These are phyloP conservation scores for Glomus cerebriforme DNA, from an alignment of 192 early-diverging fungal genomes.

Conservation along the genomic window DNA sequence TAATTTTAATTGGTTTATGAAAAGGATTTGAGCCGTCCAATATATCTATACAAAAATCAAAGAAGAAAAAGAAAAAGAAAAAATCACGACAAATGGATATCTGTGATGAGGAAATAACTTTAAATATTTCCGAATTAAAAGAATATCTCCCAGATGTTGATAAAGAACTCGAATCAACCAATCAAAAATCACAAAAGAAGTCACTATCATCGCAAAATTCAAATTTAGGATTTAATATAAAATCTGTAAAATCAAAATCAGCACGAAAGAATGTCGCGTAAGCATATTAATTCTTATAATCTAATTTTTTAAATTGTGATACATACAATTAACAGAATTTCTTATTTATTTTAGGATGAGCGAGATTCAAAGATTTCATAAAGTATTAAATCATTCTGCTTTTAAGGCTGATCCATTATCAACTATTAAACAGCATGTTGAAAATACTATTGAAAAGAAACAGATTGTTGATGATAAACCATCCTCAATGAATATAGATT, in stretches of 20 bases:
- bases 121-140: background rate
- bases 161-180: background rate
- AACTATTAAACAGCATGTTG: conserved; percentile 73
- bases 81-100: background rate
- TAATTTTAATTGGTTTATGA: background rate
- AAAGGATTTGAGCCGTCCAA: background rate
- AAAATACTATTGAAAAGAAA: conserved; percentile 60
- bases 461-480: background rate
- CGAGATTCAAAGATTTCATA: conserved; percentile 74
- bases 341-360: background rate
- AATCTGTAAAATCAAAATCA: background rate
- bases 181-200: background rate
- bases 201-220: background rate
- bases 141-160: background rate
- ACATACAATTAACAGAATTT: background rate
- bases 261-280: background rate
- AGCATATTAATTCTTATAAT: background rate
- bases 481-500: background rate
- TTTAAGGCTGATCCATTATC: conserved; percentile 71
- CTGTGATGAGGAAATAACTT: background rate
- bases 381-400: conserved; percentile 69
- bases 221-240: background rate
- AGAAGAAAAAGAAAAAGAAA: background rate
- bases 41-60: background rate
- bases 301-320: background rate